Percentiles rank a stretch among this genome's conserved stretches.
Conservation (phyloP, 1,139 yeast species). For the Scheffersomyces illinoinensis region DNA sequence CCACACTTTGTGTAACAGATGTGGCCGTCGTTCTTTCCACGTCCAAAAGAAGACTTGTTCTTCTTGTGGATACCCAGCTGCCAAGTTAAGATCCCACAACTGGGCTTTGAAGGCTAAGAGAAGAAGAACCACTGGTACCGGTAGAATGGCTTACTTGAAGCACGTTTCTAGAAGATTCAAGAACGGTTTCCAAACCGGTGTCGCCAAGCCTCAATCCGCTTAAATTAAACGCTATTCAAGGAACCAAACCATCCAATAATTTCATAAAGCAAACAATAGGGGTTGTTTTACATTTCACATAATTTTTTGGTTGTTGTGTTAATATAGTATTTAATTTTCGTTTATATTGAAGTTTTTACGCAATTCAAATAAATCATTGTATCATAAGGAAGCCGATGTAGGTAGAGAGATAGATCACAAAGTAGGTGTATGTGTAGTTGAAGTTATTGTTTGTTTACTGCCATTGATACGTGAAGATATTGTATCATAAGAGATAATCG, state of each 20-base stretch:
- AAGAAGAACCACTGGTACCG: conserved; percentile 99
- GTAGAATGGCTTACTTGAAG: conserved; percentile 99
- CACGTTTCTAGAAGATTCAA: conserved; percentile 96
- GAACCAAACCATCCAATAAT: conserved; percentile 8
- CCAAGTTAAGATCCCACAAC: conserved; percentile 98
- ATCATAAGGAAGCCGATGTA: conserved; percentile 2
- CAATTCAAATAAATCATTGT: conserved; percentile 3
- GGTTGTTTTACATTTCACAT: conserved; percentile 8
- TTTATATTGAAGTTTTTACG: conserved; percentile 4
- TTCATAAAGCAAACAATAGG: conserved; percentile 1
- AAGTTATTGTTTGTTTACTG: not conserved
- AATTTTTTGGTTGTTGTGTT: conserved; percentile 11
- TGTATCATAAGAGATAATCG: conserved; percentile 1
- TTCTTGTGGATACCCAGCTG: conserved; percentile 99
- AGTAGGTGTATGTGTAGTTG: not conserved
- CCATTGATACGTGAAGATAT: not conserved
- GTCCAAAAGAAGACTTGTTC: conserved; percentile 99
- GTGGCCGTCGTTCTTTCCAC: conserved; percentile 99
- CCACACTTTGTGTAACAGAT: conserved; percentile 99
- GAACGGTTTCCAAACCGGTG: conserved; percentile 97
- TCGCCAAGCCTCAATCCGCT: conserved; percentile 58
- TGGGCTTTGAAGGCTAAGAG: conserved; percentile 99
- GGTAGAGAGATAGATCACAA: too few species aligned
- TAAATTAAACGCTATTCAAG: conserved; percentile 19
- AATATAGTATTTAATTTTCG: conserved; percentile 9